These are phyloP conservation scores for Aspergillus sp. DNA, from an alignment of 2,329 filamentous ascomycete species.

Conservation along the genomic window DNA sequence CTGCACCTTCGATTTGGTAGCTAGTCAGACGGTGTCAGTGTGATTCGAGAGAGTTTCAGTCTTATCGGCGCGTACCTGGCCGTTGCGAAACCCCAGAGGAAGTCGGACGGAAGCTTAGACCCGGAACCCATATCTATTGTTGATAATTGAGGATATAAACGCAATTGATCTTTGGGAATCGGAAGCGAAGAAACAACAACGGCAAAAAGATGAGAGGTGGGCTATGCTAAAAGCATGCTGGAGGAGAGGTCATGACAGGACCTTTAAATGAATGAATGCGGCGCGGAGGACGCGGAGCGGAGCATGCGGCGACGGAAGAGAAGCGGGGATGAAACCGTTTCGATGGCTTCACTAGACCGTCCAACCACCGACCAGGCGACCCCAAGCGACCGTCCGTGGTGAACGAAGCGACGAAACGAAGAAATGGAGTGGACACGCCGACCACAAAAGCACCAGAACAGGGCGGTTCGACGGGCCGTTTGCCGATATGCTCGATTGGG, in stretches of 20 bases:
- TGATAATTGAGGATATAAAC: neutral
- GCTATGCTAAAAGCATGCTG: neutral
- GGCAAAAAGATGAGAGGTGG: neutral
- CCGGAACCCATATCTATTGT: conserved; percentile 24
- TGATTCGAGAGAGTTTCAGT: no score
- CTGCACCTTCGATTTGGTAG: conserved; percentile 82
- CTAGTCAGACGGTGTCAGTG: conserved; percentile 43
- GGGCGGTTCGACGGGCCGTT: conserved; percentile 17
- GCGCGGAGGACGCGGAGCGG: neutral
- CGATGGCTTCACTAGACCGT: neutral
- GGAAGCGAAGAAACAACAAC: neutral
- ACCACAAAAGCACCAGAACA: conserved; percentile 6
- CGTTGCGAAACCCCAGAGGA: conserved; percentile 78
- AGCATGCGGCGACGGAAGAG: conserved; percentile 8
- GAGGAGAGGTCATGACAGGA: neutral
- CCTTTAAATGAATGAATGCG: neutral
- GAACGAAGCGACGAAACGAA: neutral
- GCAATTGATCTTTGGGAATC: neutral
- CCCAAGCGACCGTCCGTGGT: no score
- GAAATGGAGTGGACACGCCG: neutral
- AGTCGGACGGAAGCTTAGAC: conserved; percentile 60
- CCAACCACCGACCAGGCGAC: neutral
- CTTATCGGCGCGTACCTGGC: conserved; percentile 55
- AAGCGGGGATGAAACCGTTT: conserved; percentile 6
- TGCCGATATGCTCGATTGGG: conserved; percentile 10